phyloP scores from a whole-genome alignment of 495 filamentous ascomycete genomes.

The Neurospora tetrasperma region DNA sequence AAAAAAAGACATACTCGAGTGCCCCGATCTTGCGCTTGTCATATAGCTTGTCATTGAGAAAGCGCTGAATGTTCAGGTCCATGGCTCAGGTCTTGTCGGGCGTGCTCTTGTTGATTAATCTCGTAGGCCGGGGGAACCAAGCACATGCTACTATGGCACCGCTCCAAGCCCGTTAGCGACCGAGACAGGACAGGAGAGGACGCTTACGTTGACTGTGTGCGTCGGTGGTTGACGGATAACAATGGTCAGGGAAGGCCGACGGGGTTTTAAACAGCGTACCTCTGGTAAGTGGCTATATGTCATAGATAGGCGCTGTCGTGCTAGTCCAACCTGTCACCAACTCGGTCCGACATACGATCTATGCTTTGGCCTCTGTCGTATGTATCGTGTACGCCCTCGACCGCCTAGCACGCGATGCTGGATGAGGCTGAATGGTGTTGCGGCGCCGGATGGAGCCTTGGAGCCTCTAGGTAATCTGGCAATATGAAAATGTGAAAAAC shows the following conservation, averaged over 20 bases:
- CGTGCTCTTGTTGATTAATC: background rate
- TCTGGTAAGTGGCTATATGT: background rate
- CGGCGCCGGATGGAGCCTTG: background rate
- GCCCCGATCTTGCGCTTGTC: slow-evolving; percentile 95
- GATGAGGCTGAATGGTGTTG: background rate
- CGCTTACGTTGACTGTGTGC: background rate
- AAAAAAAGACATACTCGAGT: slow-evolving; percentile 63
- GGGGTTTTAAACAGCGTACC: background rate
- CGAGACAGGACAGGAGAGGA: background rate
- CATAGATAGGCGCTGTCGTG: background rate
- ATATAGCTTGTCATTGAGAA: slow-evolving; percentile 96
- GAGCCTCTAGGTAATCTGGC: background rate
- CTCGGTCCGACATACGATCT: background rate
- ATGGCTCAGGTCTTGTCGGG: slow-evolving; percentile 36
- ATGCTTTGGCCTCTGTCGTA: background rate
- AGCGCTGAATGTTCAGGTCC: slow-evolving; percentile 80
- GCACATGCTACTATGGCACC: background rate
- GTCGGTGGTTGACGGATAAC: background rate
- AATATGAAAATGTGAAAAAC: background rate
- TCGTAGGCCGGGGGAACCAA: background rate
- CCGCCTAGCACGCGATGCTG: background rate
- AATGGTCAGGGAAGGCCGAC: background rate
- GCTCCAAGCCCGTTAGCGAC: background rate
- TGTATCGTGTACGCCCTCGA: background rate
- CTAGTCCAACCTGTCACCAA: background rate